Evolutionary conservation across 2,329 filamentous ascomycete species (phyloP).

Genomic region (Penicillium sp.): DNA sequence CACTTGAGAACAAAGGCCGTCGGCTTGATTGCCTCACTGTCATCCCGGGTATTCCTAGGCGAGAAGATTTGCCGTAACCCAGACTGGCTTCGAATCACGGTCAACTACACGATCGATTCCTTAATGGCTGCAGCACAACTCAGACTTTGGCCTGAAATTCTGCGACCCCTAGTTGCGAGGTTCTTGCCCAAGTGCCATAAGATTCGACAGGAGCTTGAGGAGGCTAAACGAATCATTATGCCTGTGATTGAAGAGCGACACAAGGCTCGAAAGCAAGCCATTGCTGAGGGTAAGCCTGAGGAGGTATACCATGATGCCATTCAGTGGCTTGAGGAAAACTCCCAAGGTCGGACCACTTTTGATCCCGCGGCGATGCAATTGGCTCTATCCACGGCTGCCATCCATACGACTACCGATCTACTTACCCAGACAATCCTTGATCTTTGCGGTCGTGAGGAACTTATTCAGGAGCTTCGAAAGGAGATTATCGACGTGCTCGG

Average conservation of each 20-base stretch:
- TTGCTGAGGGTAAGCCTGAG: not conserved
- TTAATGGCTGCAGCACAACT: not conserved
- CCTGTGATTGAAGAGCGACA: conserved; percentile 1
- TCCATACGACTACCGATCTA: conserved; percentile 24
- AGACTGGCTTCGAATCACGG: not conserved
- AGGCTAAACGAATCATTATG: not conserved
- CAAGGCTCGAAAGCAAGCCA: no score
- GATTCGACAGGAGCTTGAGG: not conserved
- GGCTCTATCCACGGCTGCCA: conserved; percentile 19
- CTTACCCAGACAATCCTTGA: conserved; percentile 22
- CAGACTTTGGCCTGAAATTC: not conserved
- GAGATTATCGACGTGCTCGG: conserved; percentile 19
- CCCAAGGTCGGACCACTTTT: conserved; percentile 18
- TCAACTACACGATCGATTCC: conserved; percentile 1
- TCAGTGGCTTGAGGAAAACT: conserved; percentile 25
- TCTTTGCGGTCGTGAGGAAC: conserved; percentile 6
- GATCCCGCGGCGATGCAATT: conserved; percentile 20
- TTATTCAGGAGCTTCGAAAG: conserved; percentile 15
- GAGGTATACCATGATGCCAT: conserved; percentile 18
- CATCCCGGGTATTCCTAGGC: conserved; percentile 6
- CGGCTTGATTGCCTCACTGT: not conserved
- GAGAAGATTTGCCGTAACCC: conserved; percentile 3
- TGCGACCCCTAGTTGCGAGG: not conserved
- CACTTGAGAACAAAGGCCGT: not conserved
- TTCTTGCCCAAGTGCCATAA: not conserved